These are phyloP conservation scores for Vitellaria paradoxa DNA, from an alignment of 179 eudicot species.

Conservation along the genomic window DNA sequence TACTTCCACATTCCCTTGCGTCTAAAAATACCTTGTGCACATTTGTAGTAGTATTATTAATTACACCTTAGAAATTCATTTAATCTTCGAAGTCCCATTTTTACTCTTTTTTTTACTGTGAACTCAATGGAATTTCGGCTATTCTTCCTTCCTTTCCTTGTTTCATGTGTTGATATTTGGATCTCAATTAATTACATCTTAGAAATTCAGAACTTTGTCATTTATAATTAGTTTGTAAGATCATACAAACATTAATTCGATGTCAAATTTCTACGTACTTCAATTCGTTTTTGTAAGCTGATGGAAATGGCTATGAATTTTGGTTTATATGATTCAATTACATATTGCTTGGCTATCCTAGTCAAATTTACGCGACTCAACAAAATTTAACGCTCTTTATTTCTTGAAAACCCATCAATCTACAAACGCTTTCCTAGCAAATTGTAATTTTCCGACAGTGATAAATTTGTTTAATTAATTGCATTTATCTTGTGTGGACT, in stretches of 20 bases:
- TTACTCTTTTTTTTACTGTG: background rate
- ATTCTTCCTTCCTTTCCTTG: background rate
- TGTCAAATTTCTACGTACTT: background rate
- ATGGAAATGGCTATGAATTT: background rate
- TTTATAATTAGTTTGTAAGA: background rate
- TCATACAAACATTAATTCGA: background rate
- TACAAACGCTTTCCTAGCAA: background rate
- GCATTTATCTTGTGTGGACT: background rate
- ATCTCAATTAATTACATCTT: background rate
- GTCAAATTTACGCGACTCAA: background rate
- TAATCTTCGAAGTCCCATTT: background rate
- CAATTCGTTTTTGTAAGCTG: background rate
- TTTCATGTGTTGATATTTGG: background rate
- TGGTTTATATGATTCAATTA: background rate
- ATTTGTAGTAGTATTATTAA: background rate
- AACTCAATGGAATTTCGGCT: background rate
- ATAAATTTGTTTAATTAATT: too few relatives aligned
- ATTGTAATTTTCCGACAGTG: background rate
- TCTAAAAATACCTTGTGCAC: background rate
- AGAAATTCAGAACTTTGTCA: background rate
- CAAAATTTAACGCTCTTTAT: background rate
- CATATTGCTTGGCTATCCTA: background rate
- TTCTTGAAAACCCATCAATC: background rate
- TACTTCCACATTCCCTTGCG: conserved; percentile 21
- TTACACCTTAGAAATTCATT: background rate